Percentiles rank a stretch among this genome's conserved stretches.
phyloP scores from a whole-genome alignment of 768 basidiomycete species.

The Auriscalpium orientale region DNA sequence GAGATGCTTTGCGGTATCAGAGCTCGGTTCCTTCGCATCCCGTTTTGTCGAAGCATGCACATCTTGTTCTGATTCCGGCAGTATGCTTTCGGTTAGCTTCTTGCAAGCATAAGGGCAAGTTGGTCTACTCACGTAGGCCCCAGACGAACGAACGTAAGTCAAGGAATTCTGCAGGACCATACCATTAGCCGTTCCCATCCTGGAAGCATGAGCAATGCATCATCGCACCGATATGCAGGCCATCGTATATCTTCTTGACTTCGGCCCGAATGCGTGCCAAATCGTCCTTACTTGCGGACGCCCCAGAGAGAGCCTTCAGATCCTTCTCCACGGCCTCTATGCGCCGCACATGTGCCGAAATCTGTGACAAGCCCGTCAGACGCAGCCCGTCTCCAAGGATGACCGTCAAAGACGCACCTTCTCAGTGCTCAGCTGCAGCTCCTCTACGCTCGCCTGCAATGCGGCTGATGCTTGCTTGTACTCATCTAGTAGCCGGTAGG shows the following conservation, averaged over 20 bases:
- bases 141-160: slow-evolving; percentile 77
- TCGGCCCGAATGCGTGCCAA: slow-evolving; percentile 68
- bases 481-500: slow-evolving; percentile 85
- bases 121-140: slow-evolving; percentile 68
- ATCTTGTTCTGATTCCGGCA: slow-evolving; percentile 57
- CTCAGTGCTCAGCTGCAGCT: slow-evolving; percentile 75
- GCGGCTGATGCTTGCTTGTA: slow-evolving; percentile 85
- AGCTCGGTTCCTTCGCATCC: slow-evolving; percentile 29
- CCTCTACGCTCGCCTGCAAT: slow-evolving; percentile 80
- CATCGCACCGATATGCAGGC: slow-evolving; percentile 65
- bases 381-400: no score
- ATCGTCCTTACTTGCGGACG: slow-evolving; percentile 73
- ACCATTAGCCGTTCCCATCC: not conserved
- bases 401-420: slow-evolving; percentile 40
- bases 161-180: slow-evolving; percentile 52
- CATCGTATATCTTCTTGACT: slow-evolving; percentile 82
- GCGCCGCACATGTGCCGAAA: slow-evolving; percentile 58
- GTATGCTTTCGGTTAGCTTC: not conserved
- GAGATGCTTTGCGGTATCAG: no score
- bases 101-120: not conserved
- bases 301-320: slow-evolving; percentile 61
- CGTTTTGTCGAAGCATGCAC: slow-evolving; percentile 67
- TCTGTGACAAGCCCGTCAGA: slow-evolving; percentile 32
- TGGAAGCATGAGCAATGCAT: not conserved
- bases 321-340: slow-evolving; percentile 90